Base-by-base conservation (phyloP, 1,284 basidiomycete genomes). In the Rhodofomes roseus region DNA sequence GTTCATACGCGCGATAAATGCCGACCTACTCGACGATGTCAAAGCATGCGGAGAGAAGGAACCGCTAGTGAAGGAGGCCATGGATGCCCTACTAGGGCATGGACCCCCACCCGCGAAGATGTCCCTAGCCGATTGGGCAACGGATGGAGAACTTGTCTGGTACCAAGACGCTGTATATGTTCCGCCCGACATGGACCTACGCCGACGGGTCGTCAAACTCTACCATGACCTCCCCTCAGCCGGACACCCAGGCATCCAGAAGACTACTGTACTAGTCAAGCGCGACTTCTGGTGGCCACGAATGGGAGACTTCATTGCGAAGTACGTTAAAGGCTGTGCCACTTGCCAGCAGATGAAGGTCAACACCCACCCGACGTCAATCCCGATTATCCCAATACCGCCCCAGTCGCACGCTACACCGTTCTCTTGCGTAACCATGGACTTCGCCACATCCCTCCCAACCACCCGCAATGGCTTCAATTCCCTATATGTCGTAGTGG, bases 391-490 rank as follows among this genome's bases (percentile, higher is more conserved):
- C n/a, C n/a, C 56, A 60, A 0, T 39, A 59, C 59, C 39, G 44
- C 54, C 55, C 16, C 52, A 4, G 18, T 59, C 27, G 6, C 60
- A 48, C 43, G 23, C 43, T 25, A 31, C 43, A 3, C 61, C 54
- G 2, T 61, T 57, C 25, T 27, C 58, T 23, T 58, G 65, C 2
- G 69, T 78, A 7, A 70, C 71, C 0, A 64, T 73, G 14, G 73
- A 79, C 58, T 70, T 78, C 57, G 77, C 81, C 55, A 68, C 65
- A 0, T 63, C 70, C 2, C 67, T 81, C 0, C 79, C 76, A n/a
- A n/a, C n/a, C 0, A 39, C 58, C 4, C 72, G 66, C 0, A 23
- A 71, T 14, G 77, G 75, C 0, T 73, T 64, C 36, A 65, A 81
- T 56, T 46, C 66, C 0, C 74, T 82, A 34, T 56, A 79, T 0